These are phyloP conservation scores for Mycena citricolor DNA, from an alignment of 1,284 basidiomycete genomes.

Conservation along the genomic window DNA sequence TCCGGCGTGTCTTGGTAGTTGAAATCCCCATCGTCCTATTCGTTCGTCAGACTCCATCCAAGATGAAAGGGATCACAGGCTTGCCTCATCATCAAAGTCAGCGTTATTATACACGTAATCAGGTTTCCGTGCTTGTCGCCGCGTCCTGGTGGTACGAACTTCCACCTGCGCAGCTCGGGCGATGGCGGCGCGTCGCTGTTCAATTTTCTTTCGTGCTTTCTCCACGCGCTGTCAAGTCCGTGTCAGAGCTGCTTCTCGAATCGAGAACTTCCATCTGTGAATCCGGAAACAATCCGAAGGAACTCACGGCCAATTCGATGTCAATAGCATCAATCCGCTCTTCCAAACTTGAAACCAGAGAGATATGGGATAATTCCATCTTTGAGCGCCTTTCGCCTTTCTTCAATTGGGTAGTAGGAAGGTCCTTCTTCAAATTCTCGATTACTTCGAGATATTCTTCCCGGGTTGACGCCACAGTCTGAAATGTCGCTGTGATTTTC, in stretches of 20 bases:
- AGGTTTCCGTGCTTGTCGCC: conserved; percentile 64
- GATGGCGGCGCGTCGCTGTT: conserved; percentile 52
- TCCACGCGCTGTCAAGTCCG: conserved; percentile 58
- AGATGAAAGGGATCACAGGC: conserved; percentile 26
- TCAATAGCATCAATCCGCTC: conserved; percentile 63
- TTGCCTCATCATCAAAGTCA: conserved; percentile 43
- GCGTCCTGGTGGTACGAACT: conserved; percentile 72
- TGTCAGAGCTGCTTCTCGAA: conserved; percentile 23
- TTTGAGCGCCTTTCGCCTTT: conserved; percentile 51
- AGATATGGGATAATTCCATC: conserved; percentile 54
- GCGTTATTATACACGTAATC: conserved; percentile 73
- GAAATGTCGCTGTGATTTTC: conserved; percentile 76
- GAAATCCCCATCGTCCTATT: conserved; percentile 59
- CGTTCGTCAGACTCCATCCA: too few relatives aligned
- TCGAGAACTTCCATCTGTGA: conserved; percentile 6
- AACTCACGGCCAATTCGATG: conserved; percentile 65
- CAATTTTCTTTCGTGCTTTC: conserved; percentile 63
- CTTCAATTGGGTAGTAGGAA: conserved; percentile 45
- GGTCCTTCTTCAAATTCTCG: conserved; percentile 54
- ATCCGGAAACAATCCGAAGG: conserved; percentile 10
- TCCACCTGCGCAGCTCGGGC: conserved; percentile 59
- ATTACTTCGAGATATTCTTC: conserved; percentile 67
- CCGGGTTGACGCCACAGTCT: conserved; percentile 63
- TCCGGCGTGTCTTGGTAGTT: conserved; percentile 45
- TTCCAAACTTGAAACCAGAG: conserved; percentile 62